A percentile compares a stretch with the other conserved stretches of the same genome.
Conservation (phyloP, 495 filamentous ascomycete genomes). For the Haplographium delicatum region DNA sequence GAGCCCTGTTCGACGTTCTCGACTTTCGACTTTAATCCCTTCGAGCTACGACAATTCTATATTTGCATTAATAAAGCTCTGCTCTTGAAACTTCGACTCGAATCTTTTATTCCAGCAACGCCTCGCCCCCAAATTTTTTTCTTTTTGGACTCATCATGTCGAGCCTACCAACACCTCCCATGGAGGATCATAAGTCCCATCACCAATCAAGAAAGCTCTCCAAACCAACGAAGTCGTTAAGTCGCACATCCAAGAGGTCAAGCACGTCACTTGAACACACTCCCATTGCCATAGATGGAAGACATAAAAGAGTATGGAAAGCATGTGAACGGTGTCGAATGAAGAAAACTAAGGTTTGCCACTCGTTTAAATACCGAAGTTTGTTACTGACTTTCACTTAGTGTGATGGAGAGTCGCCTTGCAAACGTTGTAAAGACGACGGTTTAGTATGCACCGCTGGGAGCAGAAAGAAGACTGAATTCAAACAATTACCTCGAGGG, state of each 20-base stretch:
- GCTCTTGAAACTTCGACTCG: no score
- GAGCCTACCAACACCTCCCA: constrained; percentile 21
- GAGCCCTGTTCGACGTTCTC: no score
- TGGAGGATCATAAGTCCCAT: constrained; percentile 23
- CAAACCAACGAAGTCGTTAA: constrained; percentile 18
- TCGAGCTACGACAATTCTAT: no score
- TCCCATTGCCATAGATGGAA: constrained; percentile 36
- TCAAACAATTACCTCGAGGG: constrained; percentile 52
- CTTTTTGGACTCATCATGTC: constrained; percentile 12
- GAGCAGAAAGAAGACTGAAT: constrained; percentile 53
- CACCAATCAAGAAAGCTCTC: constrained; percentile 14
- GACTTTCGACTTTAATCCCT: no score
- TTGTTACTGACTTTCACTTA: constrained; percentile 48
- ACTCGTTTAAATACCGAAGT: not conserved
- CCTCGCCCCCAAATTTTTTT: not conserved
- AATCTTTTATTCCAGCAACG: no score
- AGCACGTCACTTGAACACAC: constrained; percentile 32
- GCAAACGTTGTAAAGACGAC: constrained; percentile 62
- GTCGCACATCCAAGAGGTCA: constrained; percentile 22
- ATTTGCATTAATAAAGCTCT: no score
- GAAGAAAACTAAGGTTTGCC: constrained; percentile 64
- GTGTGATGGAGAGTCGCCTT: constrained; percentile 64
- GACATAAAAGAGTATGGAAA: constrained; percentile 64
- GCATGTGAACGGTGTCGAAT: constrained; percentile 66
- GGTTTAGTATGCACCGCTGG: constrained; percentile 53